A percentile compares a stretch with the other conserved stretches of the same genome.
Conservation (phyloP, 1,284 basidiomycete genomes). For the Vanrija pseudolonga region DNA sequence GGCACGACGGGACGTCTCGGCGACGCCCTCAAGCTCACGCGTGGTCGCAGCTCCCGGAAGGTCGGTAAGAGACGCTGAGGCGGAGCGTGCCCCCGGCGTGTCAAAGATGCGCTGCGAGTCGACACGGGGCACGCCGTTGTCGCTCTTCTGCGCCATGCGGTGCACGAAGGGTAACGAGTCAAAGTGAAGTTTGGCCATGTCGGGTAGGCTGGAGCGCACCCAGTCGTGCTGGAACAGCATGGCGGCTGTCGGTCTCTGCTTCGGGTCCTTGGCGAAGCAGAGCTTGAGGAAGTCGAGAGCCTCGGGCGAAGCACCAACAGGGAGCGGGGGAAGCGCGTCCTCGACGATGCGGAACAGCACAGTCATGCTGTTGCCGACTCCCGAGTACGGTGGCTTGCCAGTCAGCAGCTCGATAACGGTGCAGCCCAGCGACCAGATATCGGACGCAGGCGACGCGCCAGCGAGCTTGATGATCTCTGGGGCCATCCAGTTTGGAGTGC, state of each 20-base stretch:
- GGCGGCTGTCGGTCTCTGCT: conserved; percentile 72
- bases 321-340: conserved; percentile 80
- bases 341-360: conserved; percentile 96
- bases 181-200: conserved; percentile 59
- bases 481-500: conserved; percentile 98
- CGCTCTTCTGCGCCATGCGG: conserved; percentile 67
- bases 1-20: conserved; percentile 1
- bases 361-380: conserved; percentile 82
- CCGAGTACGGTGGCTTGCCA: conserved; percentile 83
- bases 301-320: conserved; percentile 63
- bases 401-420: conserved; percentile 90
- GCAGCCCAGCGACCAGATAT: conserved; percentile 85
- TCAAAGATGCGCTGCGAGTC: conserved; percentile 53
- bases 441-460: conserved; percentile 56
- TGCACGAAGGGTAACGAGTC: conserved; percentile 92
- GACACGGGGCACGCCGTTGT: conserved; percentile 61
- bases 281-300: conserved; percentile 71
- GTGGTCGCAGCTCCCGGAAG: neutral
- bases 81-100: conserved; percentile 4
- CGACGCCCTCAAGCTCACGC: neutral
- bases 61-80: conserved; percentile 11
- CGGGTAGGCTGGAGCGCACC: conserved; percentile 54
- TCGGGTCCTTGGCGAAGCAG: conserved; percentile 87
- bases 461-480: conserved; percentile 82
- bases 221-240: conserved; percentile 82